Evolutionary conservation across 2,329 filamentous ascomycete species (phyloP), one percentile per base, ranked within the genome.

Genomic region (Teratosphaeriaceae sp.): DNA sequence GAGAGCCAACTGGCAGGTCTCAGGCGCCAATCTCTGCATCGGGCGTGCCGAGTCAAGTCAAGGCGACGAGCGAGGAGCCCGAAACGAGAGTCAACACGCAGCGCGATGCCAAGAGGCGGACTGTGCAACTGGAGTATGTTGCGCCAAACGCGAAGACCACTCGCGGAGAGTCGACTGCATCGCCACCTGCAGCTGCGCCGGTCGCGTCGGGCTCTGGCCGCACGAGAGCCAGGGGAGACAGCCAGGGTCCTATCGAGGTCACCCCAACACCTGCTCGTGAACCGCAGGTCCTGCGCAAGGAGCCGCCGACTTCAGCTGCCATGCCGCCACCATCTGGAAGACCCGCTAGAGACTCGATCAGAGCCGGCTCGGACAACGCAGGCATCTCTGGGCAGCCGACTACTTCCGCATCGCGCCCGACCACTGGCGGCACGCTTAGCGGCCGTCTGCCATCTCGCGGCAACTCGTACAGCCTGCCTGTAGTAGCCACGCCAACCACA

Each of bases 41-140:
- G 22, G 35, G 20, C 13, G 35, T 39, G 24, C 48, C 52, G 30
- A 55, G 48, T 42, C 52, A 53, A 38, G 43, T 40, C 22, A 42
- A 45, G 3, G 31, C 48, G 42, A 15, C 31, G 15, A 52, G 49
- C 13, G 52, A 52, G 21, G 54, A 57, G 37, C 44, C 45, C 23
- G 54, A 55, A 21, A 40, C 27, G 5, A 51, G 48, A 31, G n/a
- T n/a, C n/a, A 85, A 85, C 62, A 68, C 74, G 6, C 66, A 72
- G 23, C 84, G 88, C 53, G 89, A 96, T 61, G 84, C 84, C 57
- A 97, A 97, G 68, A 82, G 92, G 44, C 80, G 89, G 55, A 98
- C 92, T 0, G 88, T 98, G 0, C 92, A 98, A 67, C 86, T 98
- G 48, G 92, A 98, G 70, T 98, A 98, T 65, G 92, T 97, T 44